Base-by-base conservation (phyloP, 2,329 filamentous ascomycete genomes). In the Gremmenia infestans region DNA sequence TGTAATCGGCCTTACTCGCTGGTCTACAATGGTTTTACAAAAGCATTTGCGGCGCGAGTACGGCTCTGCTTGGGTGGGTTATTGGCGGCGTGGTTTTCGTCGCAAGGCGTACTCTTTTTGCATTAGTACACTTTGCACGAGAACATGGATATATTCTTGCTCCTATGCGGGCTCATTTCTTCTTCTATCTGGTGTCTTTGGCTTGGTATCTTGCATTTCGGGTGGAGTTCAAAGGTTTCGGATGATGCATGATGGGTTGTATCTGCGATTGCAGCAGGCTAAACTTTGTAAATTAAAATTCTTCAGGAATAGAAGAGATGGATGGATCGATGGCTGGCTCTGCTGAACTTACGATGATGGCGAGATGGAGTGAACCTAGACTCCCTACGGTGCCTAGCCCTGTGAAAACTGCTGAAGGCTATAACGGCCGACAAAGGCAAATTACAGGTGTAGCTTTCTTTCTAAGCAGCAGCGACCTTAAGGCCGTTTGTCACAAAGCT, bases 141-240 rank as follows among this genome's bases (percentile, higher is more conserved):
- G 47, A 47, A 50, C 43, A 52, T 52, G 48, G 51, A 65, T 65
- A 48, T 62, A 58, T 46, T 48, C 55, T 54, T 53, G 55, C 37
- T 43, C 36, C 46, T 59, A 48, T 45, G 39, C 56, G 54, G 54
- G 54, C 56, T 59, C 50, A 61, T 52, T 43, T 57, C 59, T 55
- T 62, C 63, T 65, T 67, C 64, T 63, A 61, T 54, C 53, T 57
- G 61, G 62, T 63, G 60, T 66, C 49, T 60, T 61, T 54, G 56
- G 57, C 60, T 62, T 61, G 57, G 57, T 63, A 50, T 61, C 50
- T 61, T 61, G 63, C 64, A 62, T 65, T 62, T 63, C 25, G 35
- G 60, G 57, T 59, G 50, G 65, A 63, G 63, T 64, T 66, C 62
- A 39, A 51, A 57, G 46, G 52, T 37, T 53, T 50, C 19, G 51